Evolutionary conservation across 768 basidiomycete genomes (phyloP).

Genomic region (Butyriboletus loyo): DNA sequence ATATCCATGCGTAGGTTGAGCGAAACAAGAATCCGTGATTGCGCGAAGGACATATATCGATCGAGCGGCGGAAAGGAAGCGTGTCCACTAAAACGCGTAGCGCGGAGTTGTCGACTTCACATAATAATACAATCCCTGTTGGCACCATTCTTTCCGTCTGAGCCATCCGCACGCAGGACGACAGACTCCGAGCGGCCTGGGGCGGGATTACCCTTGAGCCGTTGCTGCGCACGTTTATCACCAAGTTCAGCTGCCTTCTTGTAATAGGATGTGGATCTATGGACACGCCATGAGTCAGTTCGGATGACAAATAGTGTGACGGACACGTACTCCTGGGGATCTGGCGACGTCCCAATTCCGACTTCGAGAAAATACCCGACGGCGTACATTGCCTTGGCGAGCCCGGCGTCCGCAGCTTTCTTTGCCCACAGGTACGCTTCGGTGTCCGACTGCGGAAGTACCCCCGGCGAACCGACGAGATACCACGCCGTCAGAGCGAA

Average conservation of each 20-base stretch:
- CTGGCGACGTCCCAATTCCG: slow-evolving; percentile 76
- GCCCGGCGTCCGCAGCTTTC: slow-evolving; percentile 87
- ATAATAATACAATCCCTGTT: slow-evolving; percentile 88
- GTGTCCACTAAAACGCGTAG: slow-evolving; percentile 4
- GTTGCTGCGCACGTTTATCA: slow-evolving; percentile 89
- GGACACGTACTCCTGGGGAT: slow-evolving; percentile 59
- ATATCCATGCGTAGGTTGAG: slow-evolving; percentile 20
- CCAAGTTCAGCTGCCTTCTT: slow-evolving; percentile 88
- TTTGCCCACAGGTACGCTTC: slow-evolving; percentile 98
- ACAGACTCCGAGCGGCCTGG: slow-evolving; percentile 63
- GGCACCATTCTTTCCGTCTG: slow-evolving; percentile 45
- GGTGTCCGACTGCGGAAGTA: slow-evolving; percentile 96
- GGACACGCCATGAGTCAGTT: slow-evolving; percentile 1
- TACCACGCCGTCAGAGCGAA: slow-evolving; percentile 99
- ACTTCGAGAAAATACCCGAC: slow-evolving; percentile 98
- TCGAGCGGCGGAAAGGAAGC: slow-evolving; percentile 14
- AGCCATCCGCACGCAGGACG: slow-evolving; percentile 50
- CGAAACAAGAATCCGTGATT: slow-evolving; percentile 2
- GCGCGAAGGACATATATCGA: background rate
- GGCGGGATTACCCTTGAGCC: slow-evolving; percentile 61
- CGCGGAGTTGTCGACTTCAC: slow-evolving; percentile 41
- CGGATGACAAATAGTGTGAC: slow-evolving; percentile 1
- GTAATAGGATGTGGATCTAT: slow-evolving; percentile 76
- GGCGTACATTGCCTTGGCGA: slow-evolving; percentile 96
- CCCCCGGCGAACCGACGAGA: slow-evolving; percentile 95